Evolutionary conservation across 148 eudicot species (phyloP).

Genomic region (Cornus controversa): DNA sequence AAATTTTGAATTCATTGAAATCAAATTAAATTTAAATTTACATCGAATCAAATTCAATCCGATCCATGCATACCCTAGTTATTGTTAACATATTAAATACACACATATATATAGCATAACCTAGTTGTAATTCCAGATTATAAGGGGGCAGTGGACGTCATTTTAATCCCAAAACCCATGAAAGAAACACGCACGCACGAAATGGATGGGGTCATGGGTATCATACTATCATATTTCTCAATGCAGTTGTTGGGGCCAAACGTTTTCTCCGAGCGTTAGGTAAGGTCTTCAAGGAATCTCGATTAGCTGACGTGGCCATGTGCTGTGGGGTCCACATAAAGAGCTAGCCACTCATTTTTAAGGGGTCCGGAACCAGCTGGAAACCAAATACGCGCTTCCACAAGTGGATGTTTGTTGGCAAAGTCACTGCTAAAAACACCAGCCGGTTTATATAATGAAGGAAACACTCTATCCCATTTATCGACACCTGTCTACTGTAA

Average conservation of each 20-base stretch:
- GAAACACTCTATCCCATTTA: no score
- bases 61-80: no score
- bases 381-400: not conserved
- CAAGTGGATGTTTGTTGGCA: slow-evolving; percentile 2
- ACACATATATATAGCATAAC: no score
- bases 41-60: no score
- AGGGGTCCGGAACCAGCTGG: slow-evolving; percentile 9
- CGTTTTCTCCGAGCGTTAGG: not conserved
- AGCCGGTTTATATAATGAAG: no score
- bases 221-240: not conserved
- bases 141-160: not conserved
- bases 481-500: no score
- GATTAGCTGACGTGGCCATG: slow-evolving; percentile 16
- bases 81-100: no score
- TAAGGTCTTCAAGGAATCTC: not conserved
- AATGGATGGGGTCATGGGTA: not conserved
- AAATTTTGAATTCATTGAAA: no score
- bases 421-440: not conserved
- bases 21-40: no score
- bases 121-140: no score
- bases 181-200: not conserved
- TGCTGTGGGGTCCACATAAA: not conserved
- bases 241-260: not conserved
- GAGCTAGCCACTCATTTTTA: slow-evolving; percentile 6
- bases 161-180: not conserved